A percentile compares a stretch with the other conserved stretches of the same genome.
Evolutionary conservation across 768 basidiomycete species (phyloP).

Genomic region (Steccherinum ochraceum): DNA sequence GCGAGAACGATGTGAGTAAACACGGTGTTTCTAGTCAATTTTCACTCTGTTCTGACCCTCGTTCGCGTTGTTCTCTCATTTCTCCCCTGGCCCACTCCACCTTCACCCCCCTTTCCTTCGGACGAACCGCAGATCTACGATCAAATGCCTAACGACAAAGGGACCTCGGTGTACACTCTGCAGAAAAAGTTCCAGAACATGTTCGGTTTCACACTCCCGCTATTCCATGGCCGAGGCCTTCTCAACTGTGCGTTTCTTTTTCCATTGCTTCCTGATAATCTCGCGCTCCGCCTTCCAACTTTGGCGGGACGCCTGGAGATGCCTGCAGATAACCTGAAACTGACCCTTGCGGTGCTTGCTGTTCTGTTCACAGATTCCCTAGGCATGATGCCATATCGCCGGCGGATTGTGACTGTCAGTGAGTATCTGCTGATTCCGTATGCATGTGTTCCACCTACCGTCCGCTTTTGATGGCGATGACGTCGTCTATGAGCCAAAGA

Average conservation of each 20-base stretch:
- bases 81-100: no score
- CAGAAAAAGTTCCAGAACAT: slow-evolving; percentile 89
- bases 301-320: neutral
- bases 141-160: slow-evolving; percentile 94
- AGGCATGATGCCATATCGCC: slow-evolving; percentile 92
- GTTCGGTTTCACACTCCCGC: slow-evolving; percentile 93
- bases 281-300: neutral
- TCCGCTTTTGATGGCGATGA: neutral
- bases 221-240: slow-evolving; percentile 96
- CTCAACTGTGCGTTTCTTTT: no score
- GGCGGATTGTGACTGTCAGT: slow-evolving; percentile 95
- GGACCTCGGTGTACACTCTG: slow-evolving; percentile 77
- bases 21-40: neutral
- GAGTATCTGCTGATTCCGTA: no score
- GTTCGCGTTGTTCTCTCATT: no score
- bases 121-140: slow-evolving; percentile 97
- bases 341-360: neutral
- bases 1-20: slow-evolving; percentile 87
- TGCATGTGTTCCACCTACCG: no score
- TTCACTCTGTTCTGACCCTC: neutral
- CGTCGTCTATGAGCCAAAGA: neutral
- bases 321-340: neutral
- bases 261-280: neutral
- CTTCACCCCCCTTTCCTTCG: no score
- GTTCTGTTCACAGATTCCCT: slow-evolving; percentile 70